These are phyloP conservation scores for Macrophomina phaseolina DNA, from an alignment of 2,329 filamentous ascomycete species.

Conservation along the genomic window DNA sequence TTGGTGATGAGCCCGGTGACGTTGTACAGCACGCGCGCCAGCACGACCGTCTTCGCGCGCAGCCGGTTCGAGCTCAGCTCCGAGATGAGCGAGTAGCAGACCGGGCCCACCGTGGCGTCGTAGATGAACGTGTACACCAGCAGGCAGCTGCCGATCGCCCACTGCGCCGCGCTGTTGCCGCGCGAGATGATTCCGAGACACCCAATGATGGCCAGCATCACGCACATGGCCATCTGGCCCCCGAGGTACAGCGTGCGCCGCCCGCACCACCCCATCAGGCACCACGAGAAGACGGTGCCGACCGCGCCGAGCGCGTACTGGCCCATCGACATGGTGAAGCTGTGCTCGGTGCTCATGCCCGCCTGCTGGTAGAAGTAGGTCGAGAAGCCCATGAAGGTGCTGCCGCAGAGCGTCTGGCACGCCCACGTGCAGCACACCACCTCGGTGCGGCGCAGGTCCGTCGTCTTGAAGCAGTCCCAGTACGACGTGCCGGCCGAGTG, in stretches of 20 bases:
- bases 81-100: constrained; percentile 84
- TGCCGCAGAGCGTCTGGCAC: constrained; percentile 51
- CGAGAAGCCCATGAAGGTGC: constrained; percentile 51
- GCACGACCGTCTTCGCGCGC: constrained; percentile 88
- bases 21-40: constrained; percentile 77
- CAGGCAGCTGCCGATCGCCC: constrained; percentile 41
- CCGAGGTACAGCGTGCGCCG: constrained; percentile 75
- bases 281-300: constrained; percentile 80
- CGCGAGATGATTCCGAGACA: constrained; percentile 74
- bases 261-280: constrained; percentile 78
- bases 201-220: constrained; percentile 77
- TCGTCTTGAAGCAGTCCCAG: constrained; percentile 79
- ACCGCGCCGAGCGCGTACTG: constrained; percentile 70
- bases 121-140: constrained; percentile 67
- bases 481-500: constrained; percentile 75
- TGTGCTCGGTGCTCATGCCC: constrained; percentile 48
- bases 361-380: constrained; percentile 56
- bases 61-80: constrained; percentile 83
- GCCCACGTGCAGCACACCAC: constrained; percentile 60
- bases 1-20: constrained; percentile 79
- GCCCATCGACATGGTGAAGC: constrained; percentile 57
- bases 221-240: constrained; percentile 61
- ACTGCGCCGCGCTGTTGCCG: constrained; percentile 52
- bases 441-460: constrained; percentile 77
- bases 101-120: constrained; percentile 84